Conservation (phyloP, 768 basidiomycete genomes). For the Pisolithus marmoratus region DNA sequence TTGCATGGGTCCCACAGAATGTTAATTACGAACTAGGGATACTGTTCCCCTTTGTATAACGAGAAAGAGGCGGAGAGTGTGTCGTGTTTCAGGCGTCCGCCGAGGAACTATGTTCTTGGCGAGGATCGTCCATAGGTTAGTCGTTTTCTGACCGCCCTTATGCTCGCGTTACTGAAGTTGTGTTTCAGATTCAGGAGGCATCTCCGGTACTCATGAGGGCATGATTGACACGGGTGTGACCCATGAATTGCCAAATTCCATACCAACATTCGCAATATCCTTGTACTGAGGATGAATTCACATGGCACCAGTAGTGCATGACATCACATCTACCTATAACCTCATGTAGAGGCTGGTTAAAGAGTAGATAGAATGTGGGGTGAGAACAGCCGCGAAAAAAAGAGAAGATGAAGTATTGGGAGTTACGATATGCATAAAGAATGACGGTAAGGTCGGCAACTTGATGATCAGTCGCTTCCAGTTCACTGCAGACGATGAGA, state of each 20-base stretch:
- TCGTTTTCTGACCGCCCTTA: constrained; percentile 2
- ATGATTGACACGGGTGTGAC: no score
- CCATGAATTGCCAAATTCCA: no score
- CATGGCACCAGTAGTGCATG: no score
- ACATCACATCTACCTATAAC: no score
- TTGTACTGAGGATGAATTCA: no score
- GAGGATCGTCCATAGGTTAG: constrained; percentile 80
- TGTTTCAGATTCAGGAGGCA: constrained; percentile 51
- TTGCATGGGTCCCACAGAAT: constrained; percentile 53
- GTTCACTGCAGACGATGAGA: constrained; percentile 27
- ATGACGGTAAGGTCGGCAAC: constrained; percentile 52
- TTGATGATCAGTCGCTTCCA: constrained; percentile 65
- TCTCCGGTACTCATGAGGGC: constrained; percentile 22
- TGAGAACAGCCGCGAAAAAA: no score
- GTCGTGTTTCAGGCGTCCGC: constrained; percentile 77
- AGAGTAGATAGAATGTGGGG: no score
- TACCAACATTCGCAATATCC: no score
- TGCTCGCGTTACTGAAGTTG: constrained; percentile 3
- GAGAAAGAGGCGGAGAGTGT: constrained; percentile 49
- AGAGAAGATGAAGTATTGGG: no score
- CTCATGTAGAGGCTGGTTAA: no score
- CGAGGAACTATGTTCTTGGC: constrained; percentile 53
- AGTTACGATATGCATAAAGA: no score
- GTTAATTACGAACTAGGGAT: constrained; percentile 87
- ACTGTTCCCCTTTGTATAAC: constrained; percentile 61